These are phyloP conservation scores for Cordyceps cicadae DNA, from an alignment of 2,329 filamentous ascomycete species.

Conservation along the genomic window DNA sequence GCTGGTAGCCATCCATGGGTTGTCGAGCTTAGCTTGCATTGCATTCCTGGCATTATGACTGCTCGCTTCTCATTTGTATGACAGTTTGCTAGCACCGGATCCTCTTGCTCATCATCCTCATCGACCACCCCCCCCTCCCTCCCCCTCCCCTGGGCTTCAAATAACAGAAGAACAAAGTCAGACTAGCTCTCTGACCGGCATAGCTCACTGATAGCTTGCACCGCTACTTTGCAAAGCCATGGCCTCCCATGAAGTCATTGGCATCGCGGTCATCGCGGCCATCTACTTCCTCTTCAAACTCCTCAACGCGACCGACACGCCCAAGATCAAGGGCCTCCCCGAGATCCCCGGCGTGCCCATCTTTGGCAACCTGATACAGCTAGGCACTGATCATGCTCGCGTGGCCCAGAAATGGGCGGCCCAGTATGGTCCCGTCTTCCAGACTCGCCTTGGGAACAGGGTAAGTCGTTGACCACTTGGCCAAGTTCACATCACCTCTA, in stretches of 20 bases:
- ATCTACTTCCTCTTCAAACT: slow-evolving; percentile 21
- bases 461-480: slow-evolving; percentile 26
- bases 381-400: slow-evolving; percentile 49
- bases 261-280: slow-evolving; percentile 10
- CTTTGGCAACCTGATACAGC: slow-evolving; percentile 55
- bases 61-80: neutral
- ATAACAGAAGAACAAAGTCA: neutral
- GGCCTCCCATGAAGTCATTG: slow-evolving; percentile 9
- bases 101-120: neutral
- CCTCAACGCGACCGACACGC: slow-evolving; percentile 43
- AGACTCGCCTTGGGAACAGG: slow-evolving; percentile 60
- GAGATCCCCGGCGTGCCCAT: slow-evolving; percentile 54
- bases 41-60: neutral
- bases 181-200: no score
- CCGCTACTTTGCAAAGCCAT: neutral
- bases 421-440: slow-evolving; percentile 56
- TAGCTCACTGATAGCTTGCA: neutral
- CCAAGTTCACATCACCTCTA: no score
- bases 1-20: neutral
- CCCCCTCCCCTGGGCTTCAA: neutral
- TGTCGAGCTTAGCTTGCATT: neutral
- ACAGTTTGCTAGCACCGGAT: neutral
- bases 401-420: slow-evolving; percentile 48
- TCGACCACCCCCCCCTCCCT: no score
- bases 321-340: slow-evolving; percentile 53